These are phyloP conservation scores for Fusarium secorum DNA, from an alignment of 2,329 filamentous ascomycete species.

Conservation along the genomic window DNA sequence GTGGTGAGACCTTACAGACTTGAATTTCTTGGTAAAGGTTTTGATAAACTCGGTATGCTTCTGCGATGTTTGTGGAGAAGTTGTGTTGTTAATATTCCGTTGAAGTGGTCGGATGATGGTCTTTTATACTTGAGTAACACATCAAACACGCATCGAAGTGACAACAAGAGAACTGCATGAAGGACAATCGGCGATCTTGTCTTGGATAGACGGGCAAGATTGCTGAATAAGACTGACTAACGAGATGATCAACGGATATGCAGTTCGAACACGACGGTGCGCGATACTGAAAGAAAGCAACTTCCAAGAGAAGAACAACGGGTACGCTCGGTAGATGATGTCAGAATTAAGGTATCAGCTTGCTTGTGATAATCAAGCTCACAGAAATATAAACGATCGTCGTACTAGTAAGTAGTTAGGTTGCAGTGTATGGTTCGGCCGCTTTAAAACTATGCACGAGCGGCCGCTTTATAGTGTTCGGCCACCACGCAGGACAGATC, in stretches of 20 bases:
- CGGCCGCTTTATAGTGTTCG: neutral
- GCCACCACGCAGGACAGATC: neutral
- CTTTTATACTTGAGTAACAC: neutral
- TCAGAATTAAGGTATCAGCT: fast-evolving
- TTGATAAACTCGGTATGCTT: fast-evolving
- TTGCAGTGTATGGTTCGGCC: neutral
- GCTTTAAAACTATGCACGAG: neutral
- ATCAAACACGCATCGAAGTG: fast-evolving
- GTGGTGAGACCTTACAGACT: fast-evolving
- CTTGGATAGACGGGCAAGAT: fast-evolving
- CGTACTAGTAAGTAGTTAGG: neutral
- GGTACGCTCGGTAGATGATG: fast-evolving
- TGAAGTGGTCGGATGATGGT: fast-evolving
- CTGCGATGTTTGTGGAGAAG: fast-evolving
- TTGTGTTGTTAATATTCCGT: fast-evolving
- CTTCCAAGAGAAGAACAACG: neutral
- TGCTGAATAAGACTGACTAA: neutral
- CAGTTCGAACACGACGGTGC: neutral
- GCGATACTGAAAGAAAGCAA: too few species aligned
- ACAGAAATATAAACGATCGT: fast-evolving
- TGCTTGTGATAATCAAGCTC: neutral
- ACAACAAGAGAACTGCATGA: fast-evolving
- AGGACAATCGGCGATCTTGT: fast-evolving
- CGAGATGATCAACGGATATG: fast-evolving
- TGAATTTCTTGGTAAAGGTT: fast-evolving